Conservation (phyloP, 2,329 filamentous ascomycete species). For the Leptographium flavum region DNA sequence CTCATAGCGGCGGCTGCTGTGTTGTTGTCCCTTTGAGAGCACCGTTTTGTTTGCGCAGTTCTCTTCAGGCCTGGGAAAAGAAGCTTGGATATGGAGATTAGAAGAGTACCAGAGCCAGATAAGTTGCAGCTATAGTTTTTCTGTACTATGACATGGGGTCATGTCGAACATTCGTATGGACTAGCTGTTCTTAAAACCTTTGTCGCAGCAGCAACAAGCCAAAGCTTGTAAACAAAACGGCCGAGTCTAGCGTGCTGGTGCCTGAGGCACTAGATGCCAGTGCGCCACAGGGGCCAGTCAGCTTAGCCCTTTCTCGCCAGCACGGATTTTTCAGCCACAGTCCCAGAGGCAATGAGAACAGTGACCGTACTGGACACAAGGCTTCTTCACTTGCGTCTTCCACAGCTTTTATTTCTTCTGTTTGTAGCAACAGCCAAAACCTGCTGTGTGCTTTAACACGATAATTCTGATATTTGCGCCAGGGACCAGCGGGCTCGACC, state of each 20-base stretch:
- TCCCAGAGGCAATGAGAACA: too few relatives aligned
- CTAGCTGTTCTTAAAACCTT: constrained; percentile 21
- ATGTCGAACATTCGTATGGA: neutral
- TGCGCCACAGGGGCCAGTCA: neutral
- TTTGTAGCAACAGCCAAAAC: too few relatives aligned
- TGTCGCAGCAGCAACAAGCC: neutral
- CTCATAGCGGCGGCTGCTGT: constrained; percentile 20
- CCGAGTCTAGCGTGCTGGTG: neutral
- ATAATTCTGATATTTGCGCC: too few relatives aligned
- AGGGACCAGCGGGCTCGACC: too few relatives aligned
- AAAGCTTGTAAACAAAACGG: neutral
- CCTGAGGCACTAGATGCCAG: neutral
- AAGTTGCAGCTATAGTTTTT: neutral
- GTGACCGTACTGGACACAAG: too few relatives aligned
- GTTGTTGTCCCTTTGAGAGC: too few relatives aligned
- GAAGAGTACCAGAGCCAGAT: neutral
- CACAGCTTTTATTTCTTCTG: too few relatives aligned
- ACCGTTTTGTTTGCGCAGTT: too few relatives aligned
- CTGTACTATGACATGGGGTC: neutral
- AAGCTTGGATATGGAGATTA: too few relatives aligned
- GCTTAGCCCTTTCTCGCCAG: neutral
- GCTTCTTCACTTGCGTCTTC: too few relatives aligned
- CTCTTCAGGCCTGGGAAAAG: too few relatives aligned
- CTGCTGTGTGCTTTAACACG: too few relatives aligned
- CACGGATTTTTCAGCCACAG: neutral